Evolutionary conservation across 2,329 filamentous ascomycete genomes (phyloP).

Genomic region (Trichoderma sp.): DNA sequence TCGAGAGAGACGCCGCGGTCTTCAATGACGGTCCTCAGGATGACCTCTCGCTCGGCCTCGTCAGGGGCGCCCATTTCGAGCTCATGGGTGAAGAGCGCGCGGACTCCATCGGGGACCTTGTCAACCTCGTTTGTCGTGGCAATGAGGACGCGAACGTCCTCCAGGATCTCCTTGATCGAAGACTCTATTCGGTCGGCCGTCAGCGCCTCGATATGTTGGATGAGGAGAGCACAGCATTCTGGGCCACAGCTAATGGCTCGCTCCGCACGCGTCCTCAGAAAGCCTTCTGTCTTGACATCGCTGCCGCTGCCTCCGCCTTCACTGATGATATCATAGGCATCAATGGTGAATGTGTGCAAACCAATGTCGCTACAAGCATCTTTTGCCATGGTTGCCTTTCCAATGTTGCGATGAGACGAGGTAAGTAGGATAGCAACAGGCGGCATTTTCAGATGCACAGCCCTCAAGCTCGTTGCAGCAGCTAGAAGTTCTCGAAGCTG

Average conservation of each 20-base stretch:
- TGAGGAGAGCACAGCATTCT: conserved; percentile 77
- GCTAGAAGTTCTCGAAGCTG: conserved; percentile 80
- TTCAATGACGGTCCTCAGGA: conserved; percentile 74
- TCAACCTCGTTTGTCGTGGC: conserved; percentile 95
- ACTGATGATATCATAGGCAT: conserved; percentile 91
- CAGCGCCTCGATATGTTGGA: conserved; percentile 86
- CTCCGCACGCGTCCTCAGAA: conserved; percentile 82
- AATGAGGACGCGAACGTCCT: conserved; percentile 77
- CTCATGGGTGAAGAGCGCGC: conserved; percentile 92
- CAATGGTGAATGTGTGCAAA: conserved; percentile 81
- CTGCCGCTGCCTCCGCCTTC: conserved; percentile 77
- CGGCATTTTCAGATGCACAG: conserved; percentile 81
- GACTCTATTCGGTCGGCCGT: conserved; percentile 87
- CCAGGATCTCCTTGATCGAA: conserved; percentile 77
- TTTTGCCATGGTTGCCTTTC: conserved; percentile 76
- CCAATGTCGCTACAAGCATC: conserved; percentile 84
- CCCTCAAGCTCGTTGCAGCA: conserved; percentile 82
- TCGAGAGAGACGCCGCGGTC: conserved; percentile 74
- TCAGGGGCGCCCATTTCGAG: conserved; percentile 91
- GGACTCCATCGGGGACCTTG: conserved; percentile 84
- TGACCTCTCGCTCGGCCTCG: conserved; percentile 85
- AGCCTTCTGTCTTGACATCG: conserved; percentile 91
- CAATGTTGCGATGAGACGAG: conserved; percentile 89
- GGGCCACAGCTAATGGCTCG: conserved; percentile 84
- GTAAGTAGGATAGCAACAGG: conserved; percentile 84